Conservation (phyloP, 1,139 yeast species). For the Pichia kudriavzevii region DNA sequence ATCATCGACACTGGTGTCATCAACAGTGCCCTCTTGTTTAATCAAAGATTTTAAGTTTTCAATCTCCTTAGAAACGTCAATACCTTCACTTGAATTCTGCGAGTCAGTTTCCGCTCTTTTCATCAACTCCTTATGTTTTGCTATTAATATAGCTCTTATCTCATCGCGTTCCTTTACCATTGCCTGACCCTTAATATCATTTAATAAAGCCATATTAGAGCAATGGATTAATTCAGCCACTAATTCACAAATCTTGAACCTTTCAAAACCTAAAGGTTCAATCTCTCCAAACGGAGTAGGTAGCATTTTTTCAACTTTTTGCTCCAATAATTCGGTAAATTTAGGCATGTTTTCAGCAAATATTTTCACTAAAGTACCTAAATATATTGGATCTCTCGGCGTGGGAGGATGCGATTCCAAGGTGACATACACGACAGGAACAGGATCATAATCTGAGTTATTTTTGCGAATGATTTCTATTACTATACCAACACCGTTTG, state of each 20-base stretch:
- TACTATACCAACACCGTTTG: conserved; percentile 93
- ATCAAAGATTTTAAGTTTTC: conserved; percentile 24
- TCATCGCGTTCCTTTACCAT: conserved; percentile 71
- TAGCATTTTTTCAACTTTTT: conserved; percentile 32
- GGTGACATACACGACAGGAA: conserved; percentile 81
- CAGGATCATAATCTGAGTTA: conserved; percentile 89
- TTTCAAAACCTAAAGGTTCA: conserved; percentile 91
- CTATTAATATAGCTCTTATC: conserved; percentile 45
- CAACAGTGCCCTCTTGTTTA: conserved; percentile 10
- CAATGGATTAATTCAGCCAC: conserved; percentile 94
- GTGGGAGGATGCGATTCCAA: conserved; percentile 91
- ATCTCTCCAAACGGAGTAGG: conserved; percentile 67
- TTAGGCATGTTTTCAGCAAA: conserved; percentile 71
- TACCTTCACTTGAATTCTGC: conserved; percentile 22
- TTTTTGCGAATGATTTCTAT: conserved; percentile 93
- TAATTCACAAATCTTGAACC: conserved; percentile 90
- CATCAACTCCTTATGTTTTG: conserved; percentile 30
- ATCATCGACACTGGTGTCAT: conserved; percentile 6
- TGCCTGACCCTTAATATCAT: conserved; percentile 75
- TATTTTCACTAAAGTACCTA: conserved; percentile 77
- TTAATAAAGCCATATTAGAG: conserved; percentile 89
- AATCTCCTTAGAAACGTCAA: conserved; percentile 27
- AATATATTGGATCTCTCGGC: conserved; percentile 88
- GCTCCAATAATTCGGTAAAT: conserved; percentile 50
- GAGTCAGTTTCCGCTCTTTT: conserved; percentile 22